Evolutionary conservation across 1,284 basidiomycete genomes (phyloP), one percentile per base, ranked within the genome.

Genomic region (Moniliella sp.): DNA sequence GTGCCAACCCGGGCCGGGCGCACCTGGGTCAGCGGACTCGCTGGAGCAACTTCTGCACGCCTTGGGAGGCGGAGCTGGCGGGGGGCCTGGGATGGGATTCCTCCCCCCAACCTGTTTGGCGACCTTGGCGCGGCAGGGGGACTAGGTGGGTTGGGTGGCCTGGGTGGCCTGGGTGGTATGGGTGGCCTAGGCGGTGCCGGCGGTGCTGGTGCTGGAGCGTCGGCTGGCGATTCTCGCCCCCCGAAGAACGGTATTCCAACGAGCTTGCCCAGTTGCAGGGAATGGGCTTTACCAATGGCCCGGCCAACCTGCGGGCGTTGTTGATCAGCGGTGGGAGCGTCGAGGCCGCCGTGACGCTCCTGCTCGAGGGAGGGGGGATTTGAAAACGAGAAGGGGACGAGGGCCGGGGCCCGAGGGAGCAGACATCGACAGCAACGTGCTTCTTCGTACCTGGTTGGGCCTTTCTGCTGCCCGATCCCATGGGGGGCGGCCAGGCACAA

Each of bases 221-320:
- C 27, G 3, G 36, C 28, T 8, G 39, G 37, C 27, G 51, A 55
- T 25, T 29, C 35, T 3, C 44, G 50, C 3, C 46, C 52, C 49
- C 50, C 4, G 54, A 57, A 32, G 54, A 57, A 35, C 43, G 54
- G 4, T 55, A 45, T 28, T 43, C 54, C 3, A 39, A 45, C 4
- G 50, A 57, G 31, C 41, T 57, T 4, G 50, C 50, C 26, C 52
- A 56, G 41, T 47, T 56, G 40, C 50, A 56, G 32, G 35, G n/a
- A n/a, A 57, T 57, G 53, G 53, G 53, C 28, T 52, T 57, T 21
- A 42, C 43, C 27, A 51, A 57, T 28, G 51, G 50, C 0, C 43
- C 41, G 14, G 46, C 45, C 29, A 57, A 57, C 26, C 35, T 57
- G 9, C 33, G 53, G 9, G 53, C 53, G 8, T 34, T 57, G 13